Conservation (phyloP, 176 grass and related monocot species). For the Rhipidocladum racemiflorum region DNA sequence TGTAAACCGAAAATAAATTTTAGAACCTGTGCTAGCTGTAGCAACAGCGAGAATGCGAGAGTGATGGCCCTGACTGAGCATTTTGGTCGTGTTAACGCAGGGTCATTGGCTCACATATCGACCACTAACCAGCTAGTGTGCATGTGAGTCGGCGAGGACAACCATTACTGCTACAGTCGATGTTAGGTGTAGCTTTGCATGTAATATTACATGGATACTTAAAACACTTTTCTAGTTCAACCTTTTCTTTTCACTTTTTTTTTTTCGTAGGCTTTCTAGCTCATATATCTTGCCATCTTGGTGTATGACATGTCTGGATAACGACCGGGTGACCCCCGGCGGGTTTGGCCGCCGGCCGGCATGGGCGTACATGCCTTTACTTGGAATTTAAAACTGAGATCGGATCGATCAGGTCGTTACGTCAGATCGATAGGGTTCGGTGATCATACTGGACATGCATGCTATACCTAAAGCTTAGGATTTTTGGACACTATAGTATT, state of each 20-base stretch:
- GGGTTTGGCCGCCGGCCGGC: not conserved
- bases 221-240: not conserved
- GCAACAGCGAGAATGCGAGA: not conserved
- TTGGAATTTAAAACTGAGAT: conserved; percentile 14
- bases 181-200: not conserved
- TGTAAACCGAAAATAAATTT: too few relatives aligned
- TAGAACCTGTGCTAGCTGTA: not conserved
- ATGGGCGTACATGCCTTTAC: conserved; percentile 14
- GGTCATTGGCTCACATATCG: conserved; percentile 8
- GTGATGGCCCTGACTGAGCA: not conserved
- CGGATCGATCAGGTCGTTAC: not conserved
- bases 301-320: not conserved
- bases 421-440: not conserved
- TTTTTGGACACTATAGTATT: not conserved
- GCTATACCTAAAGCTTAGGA: not conserved
- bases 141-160: not conserved
- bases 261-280: not conserved
- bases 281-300: not conserved
- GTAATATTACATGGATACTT: not conserved
- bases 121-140: not conserved
- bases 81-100: not conserved
- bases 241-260: not conserved
- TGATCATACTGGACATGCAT: conserved; percentile 14
- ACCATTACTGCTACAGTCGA: not conserved
- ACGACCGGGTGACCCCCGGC: not conserved